Percentiles rank a stretch among this genome's conserved stretches.
These are phyloP conservation scores for Pleurotus tuber-regium DNA, from an alignment of 768 basidiomycete species.

Conservation along the genomic window DNA sequence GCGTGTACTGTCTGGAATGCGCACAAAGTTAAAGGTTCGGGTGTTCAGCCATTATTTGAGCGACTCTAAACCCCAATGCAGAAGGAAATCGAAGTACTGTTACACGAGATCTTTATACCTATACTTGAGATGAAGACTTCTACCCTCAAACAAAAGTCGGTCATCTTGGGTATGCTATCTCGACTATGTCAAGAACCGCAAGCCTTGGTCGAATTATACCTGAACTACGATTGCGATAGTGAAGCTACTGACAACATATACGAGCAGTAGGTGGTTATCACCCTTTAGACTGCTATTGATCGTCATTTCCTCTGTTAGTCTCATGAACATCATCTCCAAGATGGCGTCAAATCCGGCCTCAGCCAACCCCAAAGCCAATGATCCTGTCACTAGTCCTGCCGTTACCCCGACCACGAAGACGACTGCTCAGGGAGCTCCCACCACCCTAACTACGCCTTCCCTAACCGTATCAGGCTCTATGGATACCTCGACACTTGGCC, in stretches of 20 bases:
- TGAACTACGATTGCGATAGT: constrained; percentile 98
- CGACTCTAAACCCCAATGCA: constrained; percentile 27
- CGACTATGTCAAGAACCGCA: constrained; percentile 95
- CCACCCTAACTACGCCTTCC: constrained; percentile 64
- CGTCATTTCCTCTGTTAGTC: constrained; percentile 35
- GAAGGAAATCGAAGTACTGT: constrained; percentile 99
- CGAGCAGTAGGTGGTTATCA: constrained; percentile 64
- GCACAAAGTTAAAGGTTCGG: constrained; percentile 90
- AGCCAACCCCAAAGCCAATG: constrained; percentile 43
- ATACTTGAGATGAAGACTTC: constrained; percentile 98
- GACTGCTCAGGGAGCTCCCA: constrained; percentile 36
- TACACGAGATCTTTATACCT: constrained; percentile 98
- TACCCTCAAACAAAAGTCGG: constrained; percentile 91
- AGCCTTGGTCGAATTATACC: constrained; percentile 95
- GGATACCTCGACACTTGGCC: constrained; percentile 64
- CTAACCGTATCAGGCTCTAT: constrained; percentile 63
- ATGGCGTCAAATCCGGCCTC: constrained; percentile 64
- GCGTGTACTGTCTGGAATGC: constrained; percentile 90
- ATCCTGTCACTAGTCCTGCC: constrained; percentile 62
- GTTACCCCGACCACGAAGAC: constrained; percentile 49
- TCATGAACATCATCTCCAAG: constrained; percentile 96
- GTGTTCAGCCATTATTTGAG: background rate
- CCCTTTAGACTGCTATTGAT: constrained; percentile 3
- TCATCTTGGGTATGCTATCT: constrained; percentile 85
- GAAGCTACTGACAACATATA: constrained; percentile 96